These are phyloP conservation scores for Hyphopichia fennica DNA, from an alignment of 1,139 yeast genomes.

Conservation along the genomic window DNA sequence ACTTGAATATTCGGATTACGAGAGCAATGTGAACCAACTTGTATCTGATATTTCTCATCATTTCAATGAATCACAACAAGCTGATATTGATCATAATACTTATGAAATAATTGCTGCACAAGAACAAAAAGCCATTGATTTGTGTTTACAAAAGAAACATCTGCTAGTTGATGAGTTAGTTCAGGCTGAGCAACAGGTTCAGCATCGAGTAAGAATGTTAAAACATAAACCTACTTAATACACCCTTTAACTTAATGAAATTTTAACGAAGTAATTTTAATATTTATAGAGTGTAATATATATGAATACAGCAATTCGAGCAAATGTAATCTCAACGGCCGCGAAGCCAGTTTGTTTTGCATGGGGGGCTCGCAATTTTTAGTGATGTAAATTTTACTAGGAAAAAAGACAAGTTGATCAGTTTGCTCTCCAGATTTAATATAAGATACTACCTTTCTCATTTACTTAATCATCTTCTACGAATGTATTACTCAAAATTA, in stretches of 20 bases:
- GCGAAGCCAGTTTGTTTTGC: no score
- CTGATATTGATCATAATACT: slow-evolving; percentile 21
- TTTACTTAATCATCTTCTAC: neutral
- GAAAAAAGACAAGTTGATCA: no score
- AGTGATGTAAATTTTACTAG: neutral
- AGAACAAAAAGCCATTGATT: slow-evolving; percentile 31
- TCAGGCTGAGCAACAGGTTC: slow-evolving; percentile 36
- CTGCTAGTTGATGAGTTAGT: slow-evolving; percentile 38
- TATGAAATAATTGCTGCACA: slow-evolving; percentile 15
- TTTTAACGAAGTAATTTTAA: no score
- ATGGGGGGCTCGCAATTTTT: no score
- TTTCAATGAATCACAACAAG: slow-evolving; percentile 9
- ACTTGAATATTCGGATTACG: neutral
- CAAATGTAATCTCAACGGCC: no score
- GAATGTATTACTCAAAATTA: neutral
- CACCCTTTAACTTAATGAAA: no score
- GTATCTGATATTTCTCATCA: neutral
- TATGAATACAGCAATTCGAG: no score
- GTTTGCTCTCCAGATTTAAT: no score
- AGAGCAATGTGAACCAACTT: neutral
- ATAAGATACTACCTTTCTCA: no score
- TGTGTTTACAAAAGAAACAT: slow-evolving; percentile 31
- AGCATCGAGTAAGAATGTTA: slow-evolving; percentile 15
- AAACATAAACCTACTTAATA: neutral
- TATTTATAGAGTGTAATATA: neutral